phyloP scores from a whole-genome alignment of 805 yeast genomes.

The Pichia nanzhaoensis region DNA sequence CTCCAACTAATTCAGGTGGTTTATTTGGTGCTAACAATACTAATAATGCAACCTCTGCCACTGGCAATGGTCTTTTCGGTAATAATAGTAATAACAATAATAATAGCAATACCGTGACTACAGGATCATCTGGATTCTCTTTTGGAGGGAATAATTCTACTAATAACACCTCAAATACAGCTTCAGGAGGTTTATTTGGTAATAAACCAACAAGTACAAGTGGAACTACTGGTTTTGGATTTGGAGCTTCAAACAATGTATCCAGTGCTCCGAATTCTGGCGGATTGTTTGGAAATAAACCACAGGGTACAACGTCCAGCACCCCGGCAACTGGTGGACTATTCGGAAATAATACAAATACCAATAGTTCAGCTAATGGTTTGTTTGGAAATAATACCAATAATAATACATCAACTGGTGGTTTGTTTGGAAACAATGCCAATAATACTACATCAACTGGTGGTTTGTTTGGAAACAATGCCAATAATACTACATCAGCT shows the following conservation, averaged over 20 bases:
- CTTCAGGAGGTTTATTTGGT: conserved; percentile 21
- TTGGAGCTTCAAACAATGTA: background rate
- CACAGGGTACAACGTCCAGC: too few species aligned
- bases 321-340: too few species aligned
- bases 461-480: conserved; percentile 19
- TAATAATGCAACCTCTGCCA: conserved; percentile 7
- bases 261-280: background rate
- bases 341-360: conserved; percentile 1
- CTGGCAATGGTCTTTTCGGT: conserved; percentile 19
- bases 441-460: conserved; percentile 1
- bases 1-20: background rate
- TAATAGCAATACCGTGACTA: background rate
- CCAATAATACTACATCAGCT: conserved; percentile 1
- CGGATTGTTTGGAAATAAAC: too few species aligned
- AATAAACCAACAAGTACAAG: conserved; percentile 18
- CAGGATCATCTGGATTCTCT: conserved; percentile 19
- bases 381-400: conserved; percentile 16
- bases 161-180: conserved; percentile 20
- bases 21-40: conserved; percentile 29
- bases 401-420: conserved; percentile 31
- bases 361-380: conserved; percentile 34
- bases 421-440: conserved; percentile 22
- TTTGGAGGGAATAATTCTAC: conserved; percentile 9
- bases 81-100: conserved; percentile 20
- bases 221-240: conserved; percentile 6